Evolutionary conservation across 2,329 filamentous ascomycete genomes (phyloP), one percentile per base, ranked within the genome.

Genomic region (Thielaviopsis populi): DNA sequence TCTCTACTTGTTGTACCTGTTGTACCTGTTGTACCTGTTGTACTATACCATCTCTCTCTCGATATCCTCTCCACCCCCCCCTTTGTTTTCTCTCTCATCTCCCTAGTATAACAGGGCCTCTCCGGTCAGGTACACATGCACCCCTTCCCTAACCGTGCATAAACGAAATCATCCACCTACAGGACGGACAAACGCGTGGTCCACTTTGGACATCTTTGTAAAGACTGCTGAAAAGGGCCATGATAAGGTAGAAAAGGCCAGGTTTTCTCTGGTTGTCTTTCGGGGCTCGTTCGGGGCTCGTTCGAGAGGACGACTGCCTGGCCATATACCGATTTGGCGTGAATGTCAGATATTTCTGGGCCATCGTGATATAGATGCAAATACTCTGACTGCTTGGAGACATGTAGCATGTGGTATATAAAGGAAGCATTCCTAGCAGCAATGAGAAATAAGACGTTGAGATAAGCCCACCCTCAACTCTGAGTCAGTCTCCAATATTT

Each of bases 131-230:
- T 33, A 37, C 13, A 37, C 53, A 56, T 33, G 53, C 27, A n/a
- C 53, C 53, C 15, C 30, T 56, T 56, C 53, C 42, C 42, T 33
- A 46, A 41, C 30, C 61, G 6, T 65, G 64, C 64, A 59, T 65
- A 65, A 65, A 62, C 64, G 64, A 65, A 56, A 65, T 65, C 58
- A 63, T 58, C 8, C 61, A 54, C 33, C 50, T 59, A 54, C 59
- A 59, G 60, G 54, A 50, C 46, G 60, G 54, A 50, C 46, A 46
- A 27, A 27, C 19, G 8, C 53, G 24, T 56, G 53, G 53, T 56
- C 53, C 53, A 37, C 53, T 56, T 56, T 56, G 24, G 27, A 56
- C 53, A 33, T 56, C 53, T 56, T 56, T 56, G 53, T 56, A 4
- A 8, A 27, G 46, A 27, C 11, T 54, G 24, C 3, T 33, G 30